Conservation (phyloP, 306 rosid species). For the Vachellia pachyceras region DNA sequence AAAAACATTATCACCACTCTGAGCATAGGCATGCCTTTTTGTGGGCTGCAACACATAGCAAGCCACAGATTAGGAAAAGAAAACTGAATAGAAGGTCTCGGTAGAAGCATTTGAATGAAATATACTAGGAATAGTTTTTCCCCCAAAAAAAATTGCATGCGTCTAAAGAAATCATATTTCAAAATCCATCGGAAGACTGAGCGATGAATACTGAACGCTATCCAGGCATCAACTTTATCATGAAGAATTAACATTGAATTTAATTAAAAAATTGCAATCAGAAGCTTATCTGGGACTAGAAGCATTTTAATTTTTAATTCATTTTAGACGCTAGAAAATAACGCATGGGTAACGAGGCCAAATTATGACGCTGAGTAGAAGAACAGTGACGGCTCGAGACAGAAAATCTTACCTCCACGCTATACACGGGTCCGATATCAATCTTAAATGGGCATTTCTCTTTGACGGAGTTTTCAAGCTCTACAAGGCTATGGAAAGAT, state of each 20-base stretch:
- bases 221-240: not conserved
- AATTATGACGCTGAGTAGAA: not conserved
- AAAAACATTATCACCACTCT: slow-evolving; percentile 73
- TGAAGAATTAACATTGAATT: not conserved
- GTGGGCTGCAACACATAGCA: slow-evolving; percentile 67
- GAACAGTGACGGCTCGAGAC: not conserved
- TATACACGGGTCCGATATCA: slow-evolving; percentile 90
- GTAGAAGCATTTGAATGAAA: not conserved
- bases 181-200: not conserved
- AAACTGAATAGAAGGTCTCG: not conserved
- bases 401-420: slow-evolving; percentile 69
- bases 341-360: not conserved
- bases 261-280: not conserved
- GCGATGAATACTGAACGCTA: not conserved
- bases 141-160: not conserved
- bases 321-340: slow-evolving; percentile 5
- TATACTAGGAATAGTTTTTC: not conserved
- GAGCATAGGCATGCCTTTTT: slow-evolving; percentile 84
- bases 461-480: slow-evolving; percentile 74
- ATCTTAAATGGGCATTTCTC: slow-evolving; percentile 81
- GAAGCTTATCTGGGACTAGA: not conserved
- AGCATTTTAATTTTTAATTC: not conserved
- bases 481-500: slow-evolving; percentile 62
- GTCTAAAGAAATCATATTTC: not conserved
- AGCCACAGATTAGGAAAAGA: not conserved